phyloP scores from a whole-genome alignment of 352 stramenopile genomes.

The Phytopythium aichiense region DNA sequence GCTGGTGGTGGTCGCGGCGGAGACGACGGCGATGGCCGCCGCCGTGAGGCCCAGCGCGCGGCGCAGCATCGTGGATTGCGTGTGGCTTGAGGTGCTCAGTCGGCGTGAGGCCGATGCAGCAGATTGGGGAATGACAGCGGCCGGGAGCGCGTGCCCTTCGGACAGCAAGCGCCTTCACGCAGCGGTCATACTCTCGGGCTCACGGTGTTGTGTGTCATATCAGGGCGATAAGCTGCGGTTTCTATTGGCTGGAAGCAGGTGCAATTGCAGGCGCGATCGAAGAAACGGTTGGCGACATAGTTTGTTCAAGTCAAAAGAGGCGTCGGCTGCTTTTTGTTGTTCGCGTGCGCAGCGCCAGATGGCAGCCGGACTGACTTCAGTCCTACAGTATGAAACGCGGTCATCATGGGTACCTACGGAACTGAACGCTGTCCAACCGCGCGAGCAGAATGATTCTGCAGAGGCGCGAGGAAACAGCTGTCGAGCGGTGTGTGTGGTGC shows the following conservation, averaged over 20 bases:
- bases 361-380: background rate
- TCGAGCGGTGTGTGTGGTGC: background rate
- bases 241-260: background rate
- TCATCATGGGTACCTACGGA: background rate
- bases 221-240: background rate
- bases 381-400: background rate
- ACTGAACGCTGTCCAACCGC: too few relatives aligned
- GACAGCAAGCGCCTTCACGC: background rate
- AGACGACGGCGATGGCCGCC: background rate
- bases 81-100: background rate
- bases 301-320: background rate
- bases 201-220: background rate
- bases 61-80: constrained; percentile 1
- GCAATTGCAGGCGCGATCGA: background rate
- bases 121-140: background rate
- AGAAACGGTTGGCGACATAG: background rate
- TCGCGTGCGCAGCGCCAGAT: background rate
- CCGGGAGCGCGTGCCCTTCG: background rate
- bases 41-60: background rate
- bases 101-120: background rate
- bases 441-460: background rate
- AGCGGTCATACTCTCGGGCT: too few relatives aligned
- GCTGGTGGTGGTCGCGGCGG: background rate
- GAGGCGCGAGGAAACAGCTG: background rate
- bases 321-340: background rate